A percentile compares a stretch with the other conserved stretches of the same genome.
These are phyloP conservation scores for Aspergillus intermedius DNA, from an alignment of 2,329 filamentous ascomycete genomes.

Conservation along the genomic window DNA sequence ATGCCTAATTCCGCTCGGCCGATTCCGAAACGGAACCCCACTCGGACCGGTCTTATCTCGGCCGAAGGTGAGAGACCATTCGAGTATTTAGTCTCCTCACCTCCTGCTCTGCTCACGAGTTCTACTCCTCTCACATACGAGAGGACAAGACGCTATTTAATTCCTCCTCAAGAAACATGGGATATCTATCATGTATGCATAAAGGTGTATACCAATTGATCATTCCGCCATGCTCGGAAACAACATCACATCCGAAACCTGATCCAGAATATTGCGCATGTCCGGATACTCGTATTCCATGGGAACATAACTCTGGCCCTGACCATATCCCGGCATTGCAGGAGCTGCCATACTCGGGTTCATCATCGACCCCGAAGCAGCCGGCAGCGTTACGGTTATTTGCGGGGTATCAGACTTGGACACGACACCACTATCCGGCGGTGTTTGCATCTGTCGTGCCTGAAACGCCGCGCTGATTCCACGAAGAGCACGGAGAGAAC, in stretches of 20 bases:
- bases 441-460: slow-evolving; percentile 1
- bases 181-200: background rate
- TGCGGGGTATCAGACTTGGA: background rate
- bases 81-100: too few relatives aligned
- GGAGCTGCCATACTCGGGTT: slow-evolving; percentile 2
- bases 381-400: slow-evolving; percentile 11
- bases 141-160: too few relatives aligned
- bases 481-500: slow-evolving; percentile 26
- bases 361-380: background rate
- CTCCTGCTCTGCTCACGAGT: too few relatives aligned
- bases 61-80: too few relatives aligned
- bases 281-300: slow-evolving; percentile 15
- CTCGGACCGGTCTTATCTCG: too few relatives aligned
- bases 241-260: slow-evolving; percentile 31
- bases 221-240: slow-evolving; percentile 23
- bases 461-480: slow-evolving; percentile 26
- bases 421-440: slow-evolving; percentile 5
- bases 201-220: background rate
- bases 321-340: slow-evolving; percentile 1
- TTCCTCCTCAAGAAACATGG: background rate
- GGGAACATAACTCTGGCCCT: background rate
- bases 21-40: too few relatives aligned
- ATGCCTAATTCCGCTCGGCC: too few relatives aligned
- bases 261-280: slow-evolving; percentile 27
- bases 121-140: too few relatives aligned